Evolutionary conservation across 2,329 filamentous ascomycete genomes (phyloP).

Genomic region (Apiospora kogelbergensis): DNA sequence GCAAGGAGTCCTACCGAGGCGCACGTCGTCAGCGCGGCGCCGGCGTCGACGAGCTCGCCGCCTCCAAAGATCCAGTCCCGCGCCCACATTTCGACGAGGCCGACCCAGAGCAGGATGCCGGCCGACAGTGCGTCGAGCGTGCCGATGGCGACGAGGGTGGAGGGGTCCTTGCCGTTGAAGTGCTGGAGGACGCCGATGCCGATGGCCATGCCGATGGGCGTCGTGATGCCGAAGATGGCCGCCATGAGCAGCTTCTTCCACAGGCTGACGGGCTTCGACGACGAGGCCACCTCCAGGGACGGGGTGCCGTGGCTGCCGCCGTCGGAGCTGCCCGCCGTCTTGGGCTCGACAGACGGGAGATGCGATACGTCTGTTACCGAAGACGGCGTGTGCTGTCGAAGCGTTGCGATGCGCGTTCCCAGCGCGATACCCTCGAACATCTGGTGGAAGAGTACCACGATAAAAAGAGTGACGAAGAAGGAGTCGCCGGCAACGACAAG

Average conservation of each 20-base stretch:
- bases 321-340: background rate
- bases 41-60: slow-evolving; percentile 56
- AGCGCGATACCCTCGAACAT: slow-evolving; percentile 77
- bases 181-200: slow-evolving; percentile 68
- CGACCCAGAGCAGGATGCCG: slow-evolving; percentile 78
- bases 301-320: slow-evolving; percentile 15
- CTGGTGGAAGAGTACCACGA: slow-evolving; percentile 76
- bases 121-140: slow-evolving; percentile 73
- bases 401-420: slow-evolving; percentile 66
- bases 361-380: slow-evolving; percentile 1
- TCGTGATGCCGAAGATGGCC: slow-evolving; percentile 65
- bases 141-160: slow-evolving; percentile 69
- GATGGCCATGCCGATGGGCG: slow-evolving; percentile 78
- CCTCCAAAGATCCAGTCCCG: slow-evolving; percentile 66
- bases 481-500: slow-evolving; percentile 59
- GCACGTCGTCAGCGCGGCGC: slow-evolving; percentile 45
- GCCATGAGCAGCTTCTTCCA: slow-evolving; percentile 62
- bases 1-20: slow-evolving; percentile 55
- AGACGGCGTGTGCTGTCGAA: slow-evolving; percentile 33
- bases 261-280: slow-evolving; percentile 32
- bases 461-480: slow-evolving; percentile 57
- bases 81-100: slow-evolving; percentile 78
- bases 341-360: background rate
- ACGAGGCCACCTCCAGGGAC: background rate
- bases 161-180: slow-evolving; percentile 72